Evolutionary conservation across 768 basidiomycete genomes (phyloP).

Genomic region (Boletus rufocinnamomeus): DNA sequence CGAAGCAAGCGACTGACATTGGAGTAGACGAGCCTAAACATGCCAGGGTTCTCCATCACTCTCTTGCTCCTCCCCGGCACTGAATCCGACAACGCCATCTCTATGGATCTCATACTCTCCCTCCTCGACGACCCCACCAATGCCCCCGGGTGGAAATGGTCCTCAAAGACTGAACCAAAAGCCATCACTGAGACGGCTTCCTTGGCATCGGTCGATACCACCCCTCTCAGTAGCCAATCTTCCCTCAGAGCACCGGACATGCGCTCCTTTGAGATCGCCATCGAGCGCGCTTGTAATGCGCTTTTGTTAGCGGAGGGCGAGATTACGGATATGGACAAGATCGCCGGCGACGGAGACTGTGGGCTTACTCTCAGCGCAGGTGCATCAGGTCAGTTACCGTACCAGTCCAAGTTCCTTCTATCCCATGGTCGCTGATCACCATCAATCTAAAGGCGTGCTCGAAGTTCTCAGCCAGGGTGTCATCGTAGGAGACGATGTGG

Average conservation of each 20-base stretch:
- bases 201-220: conserved; percentile 14
- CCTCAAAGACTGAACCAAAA: conserved; percentile 46
- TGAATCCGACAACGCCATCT: conserved; percentile 41
- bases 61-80: conserved; percentile 69
- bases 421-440: neutral
- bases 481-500: conserved; percentile 64
- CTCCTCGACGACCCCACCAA: conserved; percentile 69
- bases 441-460: conserved; percentile 52
- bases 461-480: conserved; percentile 53
- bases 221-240: conserved; percentile 4
- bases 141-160: conserved; percentile 88
- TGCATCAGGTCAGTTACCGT: conserved; percentile 54
- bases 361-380: conserved; percentile 74
- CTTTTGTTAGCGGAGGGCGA: conserved; percentile 82
- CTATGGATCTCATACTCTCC: conserved; percentile 51
- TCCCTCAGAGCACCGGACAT: conserved; percentile 45
- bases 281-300: conserved; percentile 62
- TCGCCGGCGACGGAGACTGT: conserved; percentile 89
- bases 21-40: conserved; percentile 80
- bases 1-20: neutral
- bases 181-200: conserved; percentile 16
- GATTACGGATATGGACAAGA: conserved; percentile 87
- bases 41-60: conserved; percentile 90
- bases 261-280: conserved; percentile 50
- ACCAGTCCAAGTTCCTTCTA: neutral